phyloP scores from a whole-genome alignment of 768 basidiomycete species.

The Podaxis sp. region DNA sequence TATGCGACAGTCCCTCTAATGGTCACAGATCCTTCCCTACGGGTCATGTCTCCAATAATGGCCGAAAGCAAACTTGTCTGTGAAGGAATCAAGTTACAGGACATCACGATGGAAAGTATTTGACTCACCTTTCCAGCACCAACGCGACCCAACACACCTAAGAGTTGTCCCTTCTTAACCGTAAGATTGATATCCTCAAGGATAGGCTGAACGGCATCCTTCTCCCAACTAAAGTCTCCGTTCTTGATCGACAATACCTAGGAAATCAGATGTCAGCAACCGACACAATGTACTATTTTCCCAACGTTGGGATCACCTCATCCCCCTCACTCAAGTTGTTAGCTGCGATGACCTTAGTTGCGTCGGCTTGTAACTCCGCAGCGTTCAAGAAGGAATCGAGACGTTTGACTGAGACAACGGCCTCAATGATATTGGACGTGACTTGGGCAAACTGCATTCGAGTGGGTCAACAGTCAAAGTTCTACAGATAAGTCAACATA shows the following conservation, averaged over 20 bases:
- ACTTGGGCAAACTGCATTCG: slow-evolving; percentile 60
- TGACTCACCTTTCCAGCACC: slow-evolving; percentile 79
- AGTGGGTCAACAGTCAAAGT: slow-evolving; percentile 2
- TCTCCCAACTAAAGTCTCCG: slow-evolving; percentile 83
- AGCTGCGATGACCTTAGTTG: slow-evolving; percentile 51
- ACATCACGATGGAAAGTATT: not conserved
- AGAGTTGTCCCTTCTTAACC: slow-evolving; percentile 79
- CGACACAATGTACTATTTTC: not conserved
- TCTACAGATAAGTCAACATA: slow-evolving; percentile 27
- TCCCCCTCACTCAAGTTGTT: slow-evolving; percentile 52
- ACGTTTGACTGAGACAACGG: slow-evolving; percentile 79
- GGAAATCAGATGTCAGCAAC: not conserved
- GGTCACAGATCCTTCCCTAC: slow-evolving; percentile 67
- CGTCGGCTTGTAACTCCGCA: slow-evolving; percentile 79
- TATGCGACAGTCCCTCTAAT: slow-evolving; percentile 76
- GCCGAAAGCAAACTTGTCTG: slow-evolving; percentile 76
- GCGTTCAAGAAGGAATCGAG: slow-evolving; percentile 73
- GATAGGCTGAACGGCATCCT: slow-evolving; percentile 51
- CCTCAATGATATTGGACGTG: slow-evolving; percentile 81
- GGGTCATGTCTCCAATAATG: slow-evolving; percentile 85
- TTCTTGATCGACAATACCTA: slow-evolving; percentile 66
- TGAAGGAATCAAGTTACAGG: not conserved
- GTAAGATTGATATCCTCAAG: slow-evolving; percentile 77
- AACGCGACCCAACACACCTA: slow-evolving; percentile 85
- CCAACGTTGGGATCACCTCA: slow-evolving; percentile 35